phyloP scores from a whole-genome alignment of 352 stramenopile species.

The Thraustochytrium striatum region DNA sequence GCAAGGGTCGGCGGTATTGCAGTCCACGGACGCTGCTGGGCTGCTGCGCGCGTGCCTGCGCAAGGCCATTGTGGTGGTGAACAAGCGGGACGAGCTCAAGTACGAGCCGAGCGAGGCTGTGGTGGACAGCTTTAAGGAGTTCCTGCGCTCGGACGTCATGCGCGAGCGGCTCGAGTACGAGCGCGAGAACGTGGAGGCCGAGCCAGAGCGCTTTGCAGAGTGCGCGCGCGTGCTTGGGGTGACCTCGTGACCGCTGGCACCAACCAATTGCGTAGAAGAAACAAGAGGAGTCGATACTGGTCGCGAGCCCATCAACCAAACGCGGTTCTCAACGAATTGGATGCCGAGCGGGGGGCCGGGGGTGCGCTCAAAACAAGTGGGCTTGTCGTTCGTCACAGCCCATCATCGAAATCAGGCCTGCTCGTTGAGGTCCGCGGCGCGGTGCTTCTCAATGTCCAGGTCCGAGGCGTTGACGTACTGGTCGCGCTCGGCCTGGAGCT shows the following conservation, averaged over 20 bases:
- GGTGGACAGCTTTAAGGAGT: not conserved
- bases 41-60: slow-evolving; percentile 1
- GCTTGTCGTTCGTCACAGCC: no score
- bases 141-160: not conserved
- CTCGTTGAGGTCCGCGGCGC: not conserved
- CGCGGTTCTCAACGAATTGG: no score
- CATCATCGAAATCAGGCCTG: not conserved
- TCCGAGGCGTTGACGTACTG: not conserved
- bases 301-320: no score
- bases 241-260: no score
- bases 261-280: no score
- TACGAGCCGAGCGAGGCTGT: not conserved
- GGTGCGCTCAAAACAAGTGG: no score
- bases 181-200: not conserved
- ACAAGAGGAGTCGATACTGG: no score
- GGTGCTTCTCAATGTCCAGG: not conserved
- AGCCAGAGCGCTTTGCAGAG: slow-evolving; percentile 18
- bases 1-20: slow-evolving; percentile 1
- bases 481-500: not conserved
- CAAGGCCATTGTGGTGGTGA: slow-evolving; percentile 18
- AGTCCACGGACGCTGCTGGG: not conserved
- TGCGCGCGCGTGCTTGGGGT: not conserved
- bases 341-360: no score
- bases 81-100: slow-evolving; percentile 5
- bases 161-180: not conserved